These are phyloP conservation scores for Coniochaeta ligniaria DNA, from an alignment of 2,329 filamentous ascomycete genomes.

Conservation along the genomic window DNA sequence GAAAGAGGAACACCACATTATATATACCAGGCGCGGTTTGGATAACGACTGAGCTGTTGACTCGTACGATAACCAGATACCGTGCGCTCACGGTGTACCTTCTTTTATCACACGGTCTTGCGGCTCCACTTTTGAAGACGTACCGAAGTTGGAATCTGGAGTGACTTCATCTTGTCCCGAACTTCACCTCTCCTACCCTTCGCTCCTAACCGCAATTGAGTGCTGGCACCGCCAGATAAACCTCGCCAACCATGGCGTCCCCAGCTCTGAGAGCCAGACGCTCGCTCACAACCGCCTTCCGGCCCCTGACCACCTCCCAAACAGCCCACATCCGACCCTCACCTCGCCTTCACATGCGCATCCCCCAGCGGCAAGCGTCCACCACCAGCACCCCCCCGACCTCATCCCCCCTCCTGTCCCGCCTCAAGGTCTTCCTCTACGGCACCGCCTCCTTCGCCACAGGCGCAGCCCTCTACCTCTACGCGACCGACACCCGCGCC, in stretches of 20 bases:
- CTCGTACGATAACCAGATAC: background rate
- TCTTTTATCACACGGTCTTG: background rate
- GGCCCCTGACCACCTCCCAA: conserved; percentile 8
- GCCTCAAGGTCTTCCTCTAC: conserved; percentile 30
- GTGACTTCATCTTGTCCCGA: background rate
- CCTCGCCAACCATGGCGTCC: conserved; percentile 21
- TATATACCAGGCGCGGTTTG: background rate
- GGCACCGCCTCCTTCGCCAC: conserved; percentile 32
- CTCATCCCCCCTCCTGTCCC: conserved; percentile 13
- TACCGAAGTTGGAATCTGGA: background rate
- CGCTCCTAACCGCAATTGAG: conserved; percentile 20
- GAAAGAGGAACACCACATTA: background rate
- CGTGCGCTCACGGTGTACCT: background rate
- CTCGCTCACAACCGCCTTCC: conserved; percentile 14
- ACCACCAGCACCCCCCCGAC: conserved; percentile 12
- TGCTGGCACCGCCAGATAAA: conserved; percentile 20
- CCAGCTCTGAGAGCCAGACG: conserved; percentile 18
- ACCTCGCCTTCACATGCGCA: conserved; percentile 1
- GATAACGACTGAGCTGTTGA: background rate
- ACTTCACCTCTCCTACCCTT: background rate
- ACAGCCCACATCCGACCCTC: conserved; percentile 7
- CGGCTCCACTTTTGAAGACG: background rate
- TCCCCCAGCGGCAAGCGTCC: conserved; percentile 14
- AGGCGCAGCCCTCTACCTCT: conserved; percentile 49
- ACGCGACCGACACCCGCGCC: conserved; percentile 68